Conservation (phyloP, 2,329 filamentous ascomycete species). For the Monosporascus sp. region DNA sequence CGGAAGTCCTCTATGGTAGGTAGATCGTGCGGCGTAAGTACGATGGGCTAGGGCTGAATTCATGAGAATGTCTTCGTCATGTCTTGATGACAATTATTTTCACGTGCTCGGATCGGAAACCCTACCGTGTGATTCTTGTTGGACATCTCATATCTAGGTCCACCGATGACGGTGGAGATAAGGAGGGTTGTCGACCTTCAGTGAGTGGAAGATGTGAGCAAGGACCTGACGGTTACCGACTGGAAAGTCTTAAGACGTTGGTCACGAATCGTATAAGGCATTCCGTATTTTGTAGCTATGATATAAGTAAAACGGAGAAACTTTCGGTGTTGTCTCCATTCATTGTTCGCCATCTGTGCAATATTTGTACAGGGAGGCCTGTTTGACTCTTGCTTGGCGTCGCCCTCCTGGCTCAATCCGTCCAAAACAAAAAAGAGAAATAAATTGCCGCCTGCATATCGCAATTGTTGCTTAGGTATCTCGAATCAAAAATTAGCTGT, state of each 20-base stretch:
- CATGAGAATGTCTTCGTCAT: not conserved
- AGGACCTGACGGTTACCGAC: no score
- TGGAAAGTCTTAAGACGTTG: no score
- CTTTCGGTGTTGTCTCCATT: not conserved
- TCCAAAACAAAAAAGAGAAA: not conserved
- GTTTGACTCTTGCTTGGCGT: not conserved
- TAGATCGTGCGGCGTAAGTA: not conserved
- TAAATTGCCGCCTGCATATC: not conserved
- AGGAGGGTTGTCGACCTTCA: no score
- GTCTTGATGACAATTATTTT: no score
- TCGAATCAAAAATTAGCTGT: not conserved
- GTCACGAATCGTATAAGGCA: no score
- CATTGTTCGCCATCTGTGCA: not conserved
- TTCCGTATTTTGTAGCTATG: no score
- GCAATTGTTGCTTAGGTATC: constrained; percentile 8
- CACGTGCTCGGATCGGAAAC: no score
- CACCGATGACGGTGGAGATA: no score
- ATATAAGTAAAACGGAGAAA: no score
- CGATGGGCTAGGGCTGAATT: not conserved
- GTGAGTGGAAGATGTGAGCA: no score
- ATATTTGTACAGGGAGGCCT: not conserved
- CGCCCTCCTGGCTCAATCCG: not conserved
- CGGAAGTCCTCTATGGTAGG: not conserved
- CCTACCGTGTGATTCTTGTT: no score
- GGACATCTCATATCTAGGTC: no score